phyloP scores from a whole-genome alignment of 805 yeast species.

The Blastobotrys parvus region DNA sequence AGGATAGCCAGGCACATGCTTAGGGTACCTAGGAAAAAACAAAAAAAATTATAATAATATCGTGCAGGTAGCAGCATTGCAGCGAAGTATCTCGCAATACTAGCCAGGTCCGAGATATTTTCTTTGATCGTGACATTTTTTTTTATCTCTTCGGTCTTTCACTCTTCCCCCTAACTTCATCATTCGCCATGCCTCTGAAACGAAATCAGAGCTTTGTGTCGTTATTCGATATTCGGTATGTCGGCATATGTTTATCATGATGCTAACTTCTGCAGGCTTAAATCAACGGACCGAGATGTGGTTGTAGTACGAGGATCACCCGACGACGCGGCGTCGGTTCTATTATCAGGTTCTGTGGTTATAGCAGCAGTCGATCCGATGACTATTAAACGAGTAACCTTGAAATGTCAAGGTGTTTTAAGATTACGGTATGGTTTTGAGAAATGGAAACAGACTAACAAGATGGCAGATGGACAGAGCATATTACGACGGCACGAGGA shows the following conservation, averaged over 20 bases:
- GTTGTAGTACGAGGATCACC: conserved; percentile 72
- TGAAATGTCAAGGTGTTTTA: conserved; percentile 61
- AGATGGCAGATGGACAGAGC: conserved; percentile 37
- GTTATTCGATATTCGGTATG: conserved; percentile 36
- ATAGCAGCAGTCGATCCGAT: conserved; percentile 70
- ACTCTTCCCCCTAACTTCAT: not conserved
- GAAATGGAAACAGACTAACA: no score
- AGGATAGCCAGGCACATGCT: no score
- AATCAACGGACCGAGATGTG: conserved; percentile 68
- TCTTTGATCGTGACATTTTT: no score
- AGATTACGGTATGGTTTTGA: no score
- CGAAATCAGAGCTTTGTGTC: conserved; percentile 28
- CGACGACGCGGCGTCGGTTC: conserved; percentile 66
- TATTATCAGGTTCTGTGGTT: conserved; percentile 70
- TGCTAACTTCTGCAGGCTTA: conserved; percentile 34
- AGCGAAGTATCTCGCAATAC: no score
- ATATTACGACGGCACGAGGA: conserved; percentile 18
- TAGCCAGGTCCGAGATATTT: no score
- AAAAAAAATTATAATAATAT: no score
- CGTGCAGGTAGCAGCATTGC: no score
- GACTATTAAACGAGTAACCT: conserved; percentile 50
- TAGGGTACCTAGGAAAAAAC: no score
- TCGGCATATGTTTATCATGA: not conserved
- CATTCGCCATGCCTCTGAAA: conserved; percentile 14
- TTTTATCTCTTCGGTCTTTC: conserved; percentile 1